A percentile compares a stretch with the other conserved stretches of the same genome.
These are phyloP conservation scores for Fusarium devonianum DNA, from an alignment of 2,329 filamentous ascomycete species.

Conservation along the genomic window DNA sequence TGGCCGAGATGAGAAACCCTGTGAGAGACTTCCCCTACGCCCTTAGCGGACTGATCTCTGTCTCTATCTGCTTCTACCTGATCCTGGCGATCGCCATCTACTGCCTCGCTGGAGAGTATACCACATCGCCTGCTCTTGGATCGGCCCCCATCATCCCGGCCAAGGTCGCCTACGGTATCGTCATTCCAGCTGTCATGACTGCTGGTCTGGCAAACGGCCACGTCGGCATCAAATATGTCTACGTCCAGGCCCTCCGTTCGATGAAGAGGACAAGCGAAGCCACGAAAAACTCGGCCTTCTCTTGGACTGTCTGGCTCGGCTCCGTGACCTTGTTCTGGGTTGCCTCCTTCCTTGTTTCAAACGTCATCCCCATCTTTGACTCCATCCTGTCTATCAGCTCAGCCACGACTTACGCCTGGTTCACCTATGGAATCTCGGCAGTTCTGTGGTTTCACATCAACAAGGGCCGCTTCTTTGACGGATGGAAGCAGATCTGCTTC, in stretches of 20 bases:
- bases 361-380: constrained; percentile 34
- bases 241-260: neutral
- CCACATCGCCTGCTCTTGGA: constrained; percentile 21
- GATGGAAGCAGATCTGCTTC: constrained; percentile 22
- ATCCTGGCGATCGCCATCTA: constrained; percentile 21
- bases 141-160: constrained; percentile 17
- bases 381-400: constrained; percentile 29
- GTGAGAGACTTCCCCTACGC: constrained; percentile 21
- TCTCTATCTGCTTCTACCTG: constrained; percentile 21
- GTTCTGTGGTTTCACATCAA: constrained; percentile 25
- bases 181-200: constrained; percentile 26
- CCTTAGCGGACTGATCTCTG: constrained; percentile 12
- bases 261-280: neutral
- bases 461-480: constrained; percentile 6
- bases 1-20: constrained; percentile 30
- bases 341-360: constrained; percentile 27
- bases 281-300: constrained; percentile 6
- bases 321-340: constrained; percentile 24
- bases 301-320: constrained; percentile 34
- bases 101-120: constrained; percentile 23
- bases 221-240: constrained; percentile 26
- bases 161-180: constrained; percentile 31
- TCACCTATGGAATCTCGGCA: constrained; percentile 21
- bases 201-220: constrained; percentile 27
- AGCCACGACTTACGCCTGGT: constrained; percentile 27